phyloP scores from a whole-genome alignment of 768 basidiomycete genomes.

The Leccinum variicolor region DNA sequence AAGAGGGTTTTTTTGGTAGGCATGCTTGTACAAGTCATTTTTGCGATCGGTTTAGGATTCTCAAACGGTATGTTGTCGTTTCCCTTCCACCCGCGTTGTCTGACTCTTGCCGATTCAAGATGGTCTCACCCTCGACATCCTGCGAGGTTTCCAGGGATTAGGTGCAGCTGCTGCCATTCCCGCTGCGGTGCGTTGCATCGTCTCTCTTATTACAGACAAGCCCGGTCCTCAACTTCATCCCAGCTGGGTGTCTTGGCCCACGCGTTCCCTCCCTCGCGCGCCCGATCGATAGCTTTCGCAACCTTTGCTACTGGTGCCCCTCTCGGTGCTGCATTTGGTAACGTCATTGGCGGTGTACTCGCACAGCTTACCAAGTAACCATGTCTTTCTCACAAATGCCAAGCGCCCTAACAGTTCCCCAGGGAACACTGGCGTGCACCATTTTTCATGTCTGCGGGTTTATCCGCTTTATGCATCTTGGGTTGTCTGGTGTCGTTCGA shows the following conservation, averaged over 20 bases:
- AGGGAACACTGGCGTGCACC: conserved; percentile 62
- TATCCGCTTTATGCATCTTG: conserved; percentile 50
- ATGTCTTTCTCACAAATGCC: background rate
- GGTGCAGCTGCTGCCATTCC: conserved; percentile 77
- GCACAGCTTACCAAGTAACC: conserved; percentile 48
- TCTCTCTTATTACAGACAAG: background rate
- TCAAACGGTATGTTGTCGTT: conserved; percentile 39
- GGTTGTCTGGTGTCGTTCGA: conserved; percentile 62
- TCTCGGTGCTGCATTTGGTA: conserved; percentile 71
- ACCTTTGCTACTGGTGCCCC: conserved; percentile 85
- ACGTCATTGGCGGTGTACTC: conserved; percentile 64
- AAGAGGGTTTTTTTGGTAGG: conserved; percentile 67
- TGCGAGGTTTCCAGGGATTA: conserved; percentile 81
- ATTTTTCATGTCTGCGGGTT: conserved; percentile 57
- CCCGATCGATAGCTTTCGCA: conserved; percentile 76
- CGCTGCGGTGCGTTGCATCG: conserved; percentile 48
- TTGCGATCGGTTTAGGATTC: conserved; percentile 66
- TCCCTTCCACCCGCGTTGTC: background rate
- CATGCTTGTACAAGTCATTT: conserved; percentile 47
- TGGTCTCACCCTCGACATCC: conserved; percentile 57
- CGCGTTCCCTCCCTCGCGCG: conserved; percentile 63
- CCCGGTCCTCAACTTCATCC: background rate
- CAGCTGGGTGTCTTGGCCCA: conserved; percentile 82
- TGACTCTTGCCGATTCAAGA: conserved; percentile 36
- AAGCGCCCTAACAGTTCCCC: background rate